Evolutionary conservation across 2,329 filamentous ascomycete species (phyloP), one percentile per base, ranked within the genome.

Genomic region (Cladosporium sphaerospermum): DNA sequence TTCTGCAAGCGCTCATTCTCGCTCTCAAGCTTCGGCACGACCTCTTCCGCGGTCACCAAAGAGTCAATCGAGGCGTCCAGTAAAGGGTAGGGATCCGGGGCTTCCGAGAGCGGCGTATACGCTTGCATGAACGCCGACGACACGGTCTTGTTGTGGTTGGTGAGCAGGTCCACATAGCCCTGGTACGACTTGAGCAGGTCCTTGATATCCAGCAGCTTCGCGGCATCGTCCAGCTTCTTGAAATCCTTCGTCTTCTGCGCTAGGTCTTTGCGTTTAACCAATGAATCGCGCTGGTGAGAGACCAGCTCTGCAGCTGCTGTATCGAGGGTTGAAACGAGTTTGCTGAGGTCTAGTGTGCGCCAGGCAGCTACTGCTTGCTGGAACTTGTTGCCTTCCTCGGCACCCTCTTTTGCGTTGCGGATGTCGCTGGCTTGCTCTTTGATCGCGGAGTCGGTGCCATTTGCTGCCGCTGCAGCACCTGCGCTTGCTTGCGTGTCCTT

Each of bases 231-330:
- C 9, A 95, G 79, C 70, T 96, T 97, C 56, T 91, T 80, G 63
- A 97, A 99, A 64, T 97, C 92, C 66, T 99, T 99, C 1, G 93
- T 99, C 78, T 96, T 97, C 67, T 96, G 91, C n/a, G 95, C 93
- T 16, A 99, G 77, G 56, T 99, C 95, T 68, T 99, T 99, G 50
- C 93, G 82, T 69, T 99, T 92, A 0, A 96, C 85, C 4, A 96
- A 86, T n/a, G 92, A 89, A 70, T 97, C 93, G 63, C 91, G 83
- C 68, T 99, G 95, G 68, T 95, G 90, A 45, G 87, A 77, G 49
- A 97, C 89, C 57, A 99, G 89, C 64, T 97, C 93, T 9, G 91
- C 92, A n/a, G 93, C 93, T 3, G 90, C 92, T 55, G 85, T 86
- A 71, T 99, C 93, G 58, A 99, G 84, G 60, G 81, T 88, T 32